Base-by-base conservation (phyloP, 1,284 basidiomycete species). In the Sphaerobolus stellatus region DNA sequence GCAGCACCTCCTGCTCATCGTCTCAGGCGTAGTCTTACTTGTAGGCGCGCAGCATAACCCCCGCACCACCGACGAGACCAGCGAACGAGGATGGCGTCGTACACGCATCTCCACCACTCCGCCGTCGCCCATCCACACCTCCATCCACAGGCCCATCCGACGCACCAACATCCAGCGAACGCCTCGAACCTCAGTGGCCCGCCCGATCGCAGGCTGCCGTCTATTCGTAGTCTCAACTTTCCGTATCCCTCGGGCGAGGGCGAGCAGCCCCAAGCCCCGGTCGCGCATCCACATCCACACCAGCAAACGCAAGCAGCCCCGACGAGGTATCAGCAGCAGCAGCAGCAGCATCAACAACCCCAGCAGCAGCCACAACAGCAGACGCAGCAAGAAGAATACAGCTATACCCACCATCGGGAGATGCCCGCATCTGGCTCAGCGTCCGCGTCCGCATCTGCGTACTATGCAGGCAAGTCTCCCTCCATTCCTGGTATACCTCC, bases 191-290 rank as follows among this genome's bases (percentile, higher is more conserved):
- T 14, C 48, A 36, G 14, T 22, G 33, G 13, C 5, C 31, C 2
- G 34, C 27, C 18, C 33, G 25, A 11, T n/a, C 46, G 46, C 29
- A n/a, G n/a, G n/a, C 48, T 50, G 16, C 48, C 48, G 2, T 50
- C 48, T 4, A 18, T 50, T 20, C 31, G 48, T 6, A 50, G 48
- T 25, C 31, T 50, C n/a, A 50, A 50, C 22, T 50, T 50, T 28
- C 22, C 48, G 8, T 50, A 50, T 40, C 46, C 46, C 13, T 31
- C 46, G 5, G 46, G 30, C 11, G n/a, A n/a, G n/a, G 46, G 46
- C 3, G 46, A 48, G 29, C 44, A n/a, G n/a, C n/a, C n/a, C n/a
- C n/a, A n/a, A n/a, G n/a, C n/a, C n/a, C n/a, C n/a, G n/a, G n/a
- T n/a, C n/a, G n/a, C n/a, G n/a, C n/a, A n/a, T n/a, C n/a, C n/a